Evolutionary conservation across 1,284 basidiomycete genomes (phyloP).

Genomic region (Chiua sp.): DNA sequence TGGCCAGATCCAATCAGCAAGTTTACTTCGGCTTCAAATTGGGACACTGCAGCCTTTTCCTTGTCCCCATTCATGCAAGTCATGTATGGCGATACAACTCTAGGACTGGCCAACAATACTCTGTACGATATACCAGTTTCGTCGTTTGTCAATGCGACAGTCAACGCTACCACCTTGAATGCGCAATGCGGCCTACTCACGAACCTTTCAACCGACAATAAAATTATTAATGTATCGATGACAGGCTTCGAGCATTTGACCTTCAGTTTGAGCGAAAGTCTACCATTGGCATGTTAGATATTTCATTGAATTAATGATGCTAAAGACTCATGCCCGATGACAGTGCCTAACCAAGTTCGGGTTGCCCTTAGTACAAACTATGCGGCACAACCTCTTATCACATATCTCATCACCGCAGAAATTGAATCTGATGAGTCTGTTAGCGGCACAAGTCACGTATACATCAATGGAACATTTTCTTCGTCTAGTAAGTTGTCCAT

Average conservation of each 20-base stretch:
- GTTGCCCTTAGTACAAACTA: neutral
- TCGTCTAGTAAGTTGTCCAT: neutral
- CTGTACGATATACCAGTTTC: neutral
- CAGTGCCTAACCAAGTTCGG: neutral
- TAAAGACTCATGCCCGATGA: neutral
- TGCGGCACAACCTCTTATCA: neutral
- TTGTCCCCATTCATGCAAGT: neutral
- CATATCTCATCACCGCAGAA: neutral
- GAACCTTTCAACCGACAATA: neutral
- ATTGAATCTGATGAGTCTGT: neutral
- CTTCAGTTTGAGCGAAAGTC: neutral
- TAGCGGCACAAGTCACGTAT: neutral
- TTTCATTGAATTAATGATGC: neutral
- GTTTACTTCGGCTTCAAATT: neutral
- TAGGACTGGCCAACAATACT: neutral
- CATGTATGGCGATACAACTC: neutral
- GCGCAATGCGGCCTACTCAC: slow-evolving; percentile 1
- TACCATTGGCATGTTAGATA: neutral
- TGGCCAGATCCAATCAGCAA: neutral
- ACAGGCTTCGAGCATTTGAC: neutral
- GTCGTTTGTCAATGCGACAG: neutral
- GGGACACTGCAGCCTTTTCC: neutral
- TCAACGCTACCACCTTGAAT: neutral
- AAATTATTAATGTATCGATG: neutral
- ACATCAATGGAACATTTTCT: neutral